Base-by-base conservation (phyloP, 2,329 filamentous ascomycete species). In the Capronia americana region DNA sequence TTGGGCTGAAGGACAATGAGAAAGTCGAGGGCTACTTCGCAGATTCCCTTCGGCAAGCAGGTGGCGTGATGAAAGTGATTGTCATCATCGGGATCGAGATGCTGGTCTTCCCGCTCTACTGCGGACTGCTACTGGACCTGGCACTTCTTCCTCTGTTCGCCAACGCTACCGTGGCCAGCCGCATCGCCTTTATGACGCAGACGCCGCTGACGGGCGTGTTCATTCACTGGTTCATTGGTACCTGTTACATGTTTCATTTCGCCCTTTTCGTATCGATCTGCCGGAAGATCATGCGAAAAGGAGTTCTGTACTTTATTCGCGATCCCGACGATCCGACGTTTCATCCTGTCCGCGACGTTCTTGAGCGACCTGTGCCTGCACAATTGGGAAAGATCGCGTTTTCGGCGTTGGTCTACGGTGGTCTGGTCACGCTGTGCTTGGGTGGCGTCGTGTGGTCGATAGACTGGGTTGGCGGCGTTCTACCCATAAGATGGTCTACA, bases 181-280 rank as follows among this genome's bases (percentile, higher is more conserved):
- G 95, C 24, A 81, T 96, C 59, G 81, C 88, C 3, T 99, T 97
- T 74, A 92, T 92, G 1, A 82, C 87, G 62, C 84, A 88, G 67
- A 92, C 90, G 67, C 95, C 95, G 0, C 85, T 94, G 71, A 97
- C 93, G 0, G 97, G 94, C 14, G 87, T 96, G 14, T 99, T 99
- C 77, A 91, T 98, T 60, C 95, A 99, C 77, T 99, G 95, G 95
- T 99, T 99, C 75, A 90, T 97, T 64, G 95, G 95, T 57, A 99
- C 95, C 3, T 96, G 93, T 69, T 99, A 99, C 79, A 99, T 99
- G 96, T 99, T 99, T 80, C 95, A 99, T 77, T 99, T 99, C 77
- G 95, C 95, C 4, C 86, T 99, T 2, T 99, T 99, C 76, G 95
- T 99, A 20, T 96, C 93, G 64, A 98, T 99, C 93, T 99, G 95